A percentile compares a stretch with the other conserved stretches of the same genome.
These are phyloP conservation scores for Penicillium brasilianum DNA, from an alignment of 2,329 filamentous ascomycete genomes.

Conservation along the genomic window DNA sequence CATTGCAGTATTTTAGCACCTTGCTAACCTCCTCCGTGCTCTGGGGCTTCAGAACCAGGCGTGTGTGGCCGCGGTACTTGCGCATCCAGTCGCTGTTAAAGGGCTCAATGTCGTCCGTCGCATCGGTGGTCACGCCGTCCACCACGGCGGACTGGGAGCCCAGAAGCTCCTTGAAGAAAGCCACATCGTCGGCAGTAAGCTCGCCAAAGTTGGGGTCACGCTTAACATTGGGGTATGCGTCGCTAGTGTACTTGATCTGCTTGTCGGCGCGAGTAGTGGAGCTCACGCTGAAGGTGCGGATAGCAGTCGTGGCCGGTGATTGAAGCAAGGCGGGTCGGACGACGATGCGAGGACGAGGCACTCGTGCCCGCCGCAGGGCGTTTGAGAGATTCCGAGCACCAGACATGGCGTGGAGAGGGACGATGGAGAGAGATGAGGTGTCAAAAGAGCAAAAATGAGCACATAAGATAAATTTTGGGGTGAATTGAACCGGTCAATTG, in stretches of 20 bases:
- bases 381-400: constrained; percentile 37
- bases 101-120: constrained; percentile 78
- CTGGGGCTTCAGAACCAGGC: constrained; percentile 83
- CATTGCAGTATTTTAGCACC: constrained; percentile 93
- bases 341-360: constrained; percentile 36
- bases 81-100: constrained; percentile 99
- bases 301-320: constrained; percentile 23
- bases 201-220: constrained; percentile 73
- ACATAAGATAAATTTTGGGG: constrained; percentile 26
- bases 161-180: constrained; percentile 80
- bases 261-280: constrained; percentile 33
- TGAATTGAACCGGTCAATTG: constrained; percentile 15
- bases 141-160: constrained; percentile 79
- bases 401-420: constrained; percentile 34
- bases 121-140: constrained; percentile 78
- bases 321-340: constrained; percentile 32
- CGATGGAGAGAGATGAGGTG: constrained; percentile 8
- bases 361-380: constrained; percentile 40
- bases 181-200: constrained; percentile 78
- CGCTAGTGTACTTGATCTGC: constrained; percentile 75
- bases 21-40: constrained; percentile 87
- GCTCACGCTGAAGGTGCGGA: constrained; percentile 40
- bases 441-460: neutral
- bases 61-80: constrained; percentile 91
- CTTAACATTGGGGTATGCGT: constrained; percentile 79